Evolutionary conservation across 1,284 basidiomycete species (phyloP).

Genomic region (Kalmanozyma brasiliensis): DNA sequence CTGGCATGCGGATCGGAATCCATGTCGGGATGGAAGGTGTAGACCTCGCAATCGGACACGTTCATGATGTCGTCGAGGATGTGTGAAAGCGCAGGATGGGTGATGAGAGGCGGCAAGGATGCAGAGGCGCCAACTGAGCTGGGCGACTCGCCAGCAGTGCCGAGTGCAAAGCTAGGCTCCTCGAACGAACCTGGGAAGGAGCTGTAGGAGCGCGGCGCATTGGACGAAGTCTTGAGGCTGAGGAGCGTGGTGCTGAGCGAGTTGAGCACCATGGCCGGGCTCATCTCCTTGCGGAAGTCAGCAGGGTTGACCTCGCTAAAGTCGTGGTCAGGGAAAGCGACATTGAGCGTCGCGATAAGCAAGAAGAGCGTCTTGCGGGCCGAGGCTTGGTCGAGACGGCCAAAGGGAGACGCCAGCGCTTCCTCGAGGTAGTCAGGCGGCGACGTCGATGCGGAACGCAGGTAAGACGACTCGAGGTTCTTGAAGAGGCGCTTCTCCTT

Average conservation of each 20-base stretch:
- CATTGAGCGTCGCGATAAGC: slow-evolving; percentile 94
- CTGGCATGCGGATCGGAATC: slow-evolving; percentile 91
- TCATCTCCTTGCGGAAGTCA: slow-evolving; percentile 78
- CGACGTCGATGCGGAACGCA: slow-evolving; percentile 60
- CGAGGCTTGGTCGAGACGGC: slow-evolving; percentile 70
- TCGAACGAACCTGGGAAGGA: slow-evolving; percentile 58
- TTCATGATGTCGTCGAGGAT: slow-evolving; percentile 90
- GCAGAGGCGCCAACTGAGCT: slow-evolving; percentile 21
- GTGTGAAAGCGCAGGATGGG: slow-evolving; percentile 83
- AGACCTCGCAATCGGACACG: slow-evolving; percentile 92
- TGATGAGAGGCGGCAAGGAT: slow-evolving; percentile 44
- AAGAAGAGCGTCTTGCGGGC: slow-evolving; percentile 90
- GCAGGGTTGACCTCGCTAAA: slow-evolving; percentile 91
- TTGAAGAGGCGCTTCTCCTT: slow-evolving; percentile 97
- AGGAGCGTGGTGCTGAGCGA: slow-evolving; percentile 64
- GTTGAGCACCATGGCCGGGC: slow-evolving; percentile 62
- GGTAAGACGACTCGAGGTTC: slow-evolving; percentile 72
- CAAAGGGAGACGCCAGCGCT: slow-evolving; percentile 65
- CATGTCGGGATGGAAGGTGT: slow-evolving; percentile 90
- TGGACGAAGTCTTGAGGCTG: slow-evolving; percentile 56
- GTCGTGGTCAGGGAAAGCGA: slow-evolving; percentile 96
- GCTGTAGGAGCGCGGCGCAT: slow-evolving; percentile 57
- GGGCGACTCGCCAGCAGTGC: slow-evolving; percentile 22
- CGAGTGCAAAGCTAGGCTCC: slow-evolving; percentile 46
- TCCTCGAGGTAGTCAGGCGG: slow-evolving; percentile 64